Conservation (phyloP, 2,329 filamentous ascomycete species). For the Dactylella cylindrospora region DNA sequence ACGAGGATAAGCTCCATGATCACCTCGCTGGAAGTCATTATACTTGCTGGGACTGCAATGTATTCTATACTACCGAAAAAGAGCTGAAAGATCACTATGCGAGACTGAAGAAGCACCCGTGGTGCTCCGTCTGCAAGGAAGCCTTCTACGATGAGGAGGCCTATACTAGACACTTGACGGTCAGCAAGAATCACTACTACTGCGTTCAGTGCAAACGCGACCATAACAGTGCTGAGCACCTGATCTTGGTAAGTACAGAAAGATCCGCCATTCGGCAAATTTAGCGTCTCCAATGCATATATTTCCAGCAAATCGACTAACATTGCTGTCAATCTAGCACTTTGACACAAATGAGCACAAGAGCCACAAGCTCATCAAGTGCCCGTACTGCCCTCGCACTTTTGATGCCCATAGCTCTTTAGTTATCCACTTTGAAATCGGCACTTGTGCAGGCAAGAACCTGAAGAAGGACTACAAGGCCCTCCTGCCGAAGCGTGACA, state of each 20-base stretch:
- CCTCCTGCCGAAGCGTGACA: slow-evolving; percentile 21
- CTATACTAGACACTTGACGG: slow-evolving; percentile 27
- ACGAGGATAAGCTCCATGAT: slow-evolving; percentile 28
- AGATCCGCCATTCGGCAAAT: too few relatives aligned
- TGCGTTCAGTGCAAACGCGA: slow-evolving; percentile 42
- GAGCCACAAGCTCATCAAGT: slow-evolving; percentile 38
- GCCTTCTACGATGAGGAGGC: slow-evolving; percentile 29
- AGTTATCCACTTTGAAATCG: slow-evolving; percentile 39
- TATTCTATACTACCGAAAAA: slow-evolving; percentile 39
- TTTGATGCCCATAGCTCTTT: slow-evolving; percentile 40
- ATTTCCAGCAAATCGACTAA: too few relatives aligned
- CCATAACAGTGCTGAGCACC: slow-evolving; percentile 37
- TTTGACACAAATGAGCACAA: slow-evolving; percentile 38
- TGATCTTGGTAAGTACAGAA: slow-evolving; percentile 28
- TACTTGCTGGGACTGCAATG: slow-evolving; percentile 42
- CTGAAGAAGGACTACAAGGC: slow-evolving; percentile 29
- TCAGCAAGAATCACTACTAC: slow-evolving; percentile 39
- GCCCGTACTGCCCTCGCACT: slow-evolving; percentile 39
- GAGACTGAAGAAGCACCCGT: slow-evolving; percentile 36
- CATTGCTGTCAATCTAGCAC: too few relatives aligned
- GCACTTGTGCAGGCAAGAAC: slow-evolving; percentile 35
- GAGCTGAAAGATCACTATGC: slow-evolving; percentile 39
- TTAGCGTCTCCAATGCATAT: neutral
- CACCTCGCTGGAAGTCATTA: slow-evolving; percentile 30
- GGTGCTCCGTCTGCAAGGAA: slow-evolving; percentile 26